Evolutionary conservation across 371 early-diverging fungal species (phyloP), one percentile per base, ranked within the genome.

Genomic region (Dentiscutata heterogama): DNA sequence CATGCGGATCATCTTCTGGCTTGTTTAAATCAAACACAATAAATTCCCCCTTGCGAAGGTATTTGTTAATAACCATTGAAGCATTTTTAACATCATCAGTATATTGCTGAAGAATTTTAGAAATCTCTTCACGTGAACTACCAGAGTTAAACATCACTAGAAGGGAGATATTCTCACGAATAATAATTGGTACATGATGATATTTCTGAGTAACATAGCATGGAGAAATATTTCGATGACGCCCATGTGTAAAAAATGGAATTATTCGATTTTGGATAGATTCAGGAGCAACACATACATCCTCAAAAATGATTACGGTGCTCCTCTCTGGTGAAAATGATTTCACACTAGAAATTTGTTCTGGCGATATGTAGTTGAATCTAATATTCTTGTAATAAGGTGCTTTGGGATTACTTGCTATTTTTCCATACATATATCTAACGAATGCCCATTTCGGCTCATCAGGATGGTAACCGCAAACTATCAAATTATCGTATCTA

Each of bases 71-170:
- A 46, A 63, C 35, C 42, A 63, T 61, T 25, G 64, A 77, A 3
- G 63, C 61, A 63, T 63, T 63, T 25, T 77, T 77, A 0, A 77
- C 42, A 77, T 77, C 63, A 61, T 77, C 64, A 77, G 77, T 77
- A 77, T 77, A 77, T 61, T 50, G 63, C 4, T 39, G 39, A 63
- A 46, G 11, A 18, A 77, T 61, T 13, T 61, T 58, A 16, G 39
- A 39, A 7, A 39, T 29, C n/a, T 64, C 64, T 64, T 42, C 35
- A 31, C 22, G 10, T 35, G 20, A 18, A 42, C 42, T 35, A 6
- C 70, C 70, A 18, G n/a, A 14, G 25, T 68, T 42, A 42, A 54
- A 73, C 1, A 73, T 22, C 27, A 56, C 74, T 29, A 74, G 27
- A 74, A 53, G 74, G 2, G 74, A 53, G 11, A 54, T 35, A 56